Evolutionary conservation across 2,329 filamentous ascomycete genomes (phyloP).

Genomic region (Fonsecaea multimorphosa): DNA sequence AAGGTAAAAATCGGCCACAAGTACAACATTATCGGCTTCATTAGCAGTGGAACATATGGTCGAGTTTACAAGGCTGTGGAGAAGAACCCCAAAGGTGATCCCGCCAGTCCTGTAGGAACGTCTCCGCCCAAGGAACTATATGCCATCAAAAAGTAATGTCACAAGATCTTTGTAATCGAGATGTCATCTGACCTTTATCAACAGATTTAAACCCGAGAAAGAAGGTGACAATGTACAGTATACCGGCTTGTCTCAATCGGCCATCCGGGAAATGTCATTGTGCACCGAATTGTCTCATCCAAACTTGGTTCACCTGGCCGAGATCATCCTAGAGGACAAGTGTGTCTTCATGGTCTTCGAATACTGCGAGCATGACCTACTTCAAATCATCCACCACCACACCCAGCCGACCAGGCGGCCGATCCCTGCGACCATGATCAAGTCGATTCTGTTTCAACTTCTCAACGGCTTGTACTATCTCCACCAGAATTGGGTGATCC

Average conservation of each 20-base stretch:
- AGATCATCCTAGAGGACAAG: conserved; percentile 97
- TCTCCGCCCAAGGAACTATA: conserved; percentile 70
- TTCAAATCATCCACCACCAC: conserved; percentile 98
- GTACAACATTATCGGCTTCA: conserved; percentile 95
- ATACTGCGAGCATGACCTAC: conserved; percentile 94
- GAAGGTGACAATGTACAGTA: conserved; percentile 94
- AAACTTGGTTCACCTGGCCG: conserved; percentile 88
- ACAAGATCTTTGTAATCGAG: background rate
- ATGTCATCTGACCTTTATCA: conserved; percentile 30
- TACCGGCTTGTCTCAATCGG: conserved; percentile 96
- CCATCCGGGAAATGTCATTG: conserved; percentile 94
- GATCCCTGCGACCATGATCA: conserved; percentile 86
- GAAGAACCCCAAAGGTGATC: conserved; percentile 65
- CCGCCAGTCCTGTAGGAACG: conserved; percentile 29
- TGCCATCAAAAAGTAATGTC: conserved; percentile 88
- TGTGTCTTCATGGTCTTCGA: conserved; percentile 99
- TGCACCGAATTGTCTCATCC: conserved; percentile 88
- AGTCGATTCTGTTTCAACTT: conserved; percentile 94
- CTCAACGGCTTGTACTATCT: conserved; percentile 94
- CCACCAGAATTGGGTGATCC: conserved; percentile 95
- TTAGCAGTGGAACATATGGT: conserved; percentile 96
- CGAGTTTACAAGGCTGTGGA: conserved; percentile 94
- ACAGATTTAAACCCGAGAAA: conserved; percentile 91
- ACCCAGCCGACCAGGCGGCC: conserved; percentile 85
- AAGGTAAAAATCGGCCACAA: conserved; percentile 90